Evolutionary conservation across 768 basidiomycete species (phyloP), one percentile per base, ranked within the genome.

Genomic region (Lactarius indigo): DNA sequence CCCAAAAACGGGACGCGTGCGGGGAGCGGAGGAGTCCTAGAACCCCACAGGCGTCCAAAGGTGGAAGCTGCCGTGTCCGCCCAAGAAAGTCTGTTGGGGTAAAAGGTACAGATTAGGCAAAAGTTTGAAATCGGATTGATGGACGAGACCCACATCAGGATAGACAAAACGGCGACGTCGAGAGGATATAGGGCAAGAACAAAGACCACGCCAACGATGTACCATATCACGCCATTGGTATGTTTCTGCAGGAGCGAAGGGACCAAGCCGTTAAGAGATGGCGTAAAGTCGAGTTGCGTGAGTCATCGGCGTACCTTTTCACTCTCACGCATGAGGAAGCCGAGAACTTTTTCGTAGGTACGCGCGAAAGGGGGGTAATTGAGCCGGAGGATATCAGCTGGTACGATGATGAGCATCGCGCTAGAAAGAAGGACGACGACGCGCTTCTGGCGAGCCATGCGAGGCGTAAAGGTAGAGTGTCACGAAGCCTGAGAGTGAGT

Each of bases 1-100:
- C 80, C 78, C 70, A 82, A 75, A 78, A 79, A 73, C 64, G 76
- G 77, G 66, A 82, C 65, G 77, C 74, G 78, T 56, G 78, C 74
- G 2, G 89, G 89, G 5, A 90, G 83, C 5, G 78, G 82, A 0
- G 85, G 84, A 0, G 93, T 92, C 56, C 79, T 77, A n/a, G 80
- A 78, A 47, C 93, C 92, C 75, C 85, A 93, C 39, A 93, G 79
- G n/a, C 95, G 87, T 54, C 95, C 95, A 69, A 96, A 80, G 15
- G 92, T 96, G 12, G 95, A 96, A 6, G 95, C 95, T 20, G 94
- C 87, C 1, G 95, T 96, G 76, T 97, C 95, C 0, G 93, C 94
- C 95, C 95, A 97, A 37, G 94, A 94, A 57, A 97, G 86, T 68
- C 94, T 96, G 72, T 39, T 44, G 33, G 61, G n/a, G 64, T 9